A percentile compares a stretch with the other conserved stretches of the same genome.
phyloP scores from a whole-genome alignment of 805 yeast genomes.

The Sungouiozyma ichnusensis region DNA sequence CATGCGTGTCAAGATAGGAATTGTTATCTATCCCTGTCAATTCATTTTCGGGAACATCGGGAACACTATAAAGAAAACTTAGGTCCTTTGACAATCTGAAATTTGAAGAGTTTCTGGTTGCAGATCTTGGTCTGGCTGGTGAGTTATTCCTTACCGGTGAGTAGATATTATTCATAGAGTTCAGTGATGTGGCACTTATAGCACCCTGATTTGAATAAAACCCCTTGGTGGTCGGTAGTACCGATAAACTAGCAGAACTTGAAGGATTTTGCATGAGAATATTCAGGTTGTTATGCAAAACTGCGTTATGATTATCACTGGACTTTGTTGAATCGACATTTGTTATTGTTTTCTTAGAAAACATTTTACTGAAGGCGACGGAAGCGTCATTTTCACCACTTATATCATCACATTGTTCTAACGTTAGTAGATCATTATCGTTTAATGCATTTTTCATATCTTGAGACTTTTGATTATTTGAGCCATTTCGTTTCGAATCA shows the following conservation, averaged over 20 bases:
- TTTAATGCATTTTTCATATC: neutral
- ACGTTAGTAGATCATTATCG: neutral
- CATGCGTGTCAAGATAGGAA: constrained; percentile 19
- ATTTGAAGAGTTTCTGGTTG: constrained; percentile 18
- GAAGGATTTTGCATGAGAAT: neutral
- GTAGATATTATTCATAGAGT: constrained; percentile 18
- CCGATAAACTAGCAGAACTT: neutral
- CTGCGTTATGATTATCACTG: neutral
- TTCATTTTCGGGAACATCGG: constrained; percentile 8
- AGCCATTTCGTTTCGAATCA: neutral
- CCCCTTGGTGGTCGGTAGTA: neutral
- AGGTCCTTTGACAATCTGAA: constrained; percentile 23
- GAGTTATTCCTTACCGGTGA: constrained; percentile 25
- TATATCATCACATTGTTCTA: neutral
- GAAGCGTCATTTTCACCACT: constrained; percentile 29
- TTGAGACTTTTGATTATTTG: neutral
- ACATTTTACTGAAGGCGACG: constrained; percentile 27
- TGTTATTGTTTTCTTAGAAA: constrained; percentile 24
- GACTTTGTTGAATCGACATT: constrained; percentile 20
- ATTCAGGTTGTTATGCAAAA: neutral
- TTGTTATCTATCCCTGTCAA: constrained; percentile 7
- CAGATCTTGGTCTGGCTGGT: constrained; percentile 24
- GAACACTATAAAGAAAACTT: constrained; percentile 12
- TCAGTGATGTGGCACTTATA: constrained; percentile 16
- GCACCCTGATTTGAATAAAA: constrained; percentile 11